A percentile compares a stretch with the other conserved stretches of the same genome.
These are phyloP conservation scores for Porogramme epimiltina DNA, from an alignment of 1,284 basidiomycete species.

Conservation along the genomic window DNA sequence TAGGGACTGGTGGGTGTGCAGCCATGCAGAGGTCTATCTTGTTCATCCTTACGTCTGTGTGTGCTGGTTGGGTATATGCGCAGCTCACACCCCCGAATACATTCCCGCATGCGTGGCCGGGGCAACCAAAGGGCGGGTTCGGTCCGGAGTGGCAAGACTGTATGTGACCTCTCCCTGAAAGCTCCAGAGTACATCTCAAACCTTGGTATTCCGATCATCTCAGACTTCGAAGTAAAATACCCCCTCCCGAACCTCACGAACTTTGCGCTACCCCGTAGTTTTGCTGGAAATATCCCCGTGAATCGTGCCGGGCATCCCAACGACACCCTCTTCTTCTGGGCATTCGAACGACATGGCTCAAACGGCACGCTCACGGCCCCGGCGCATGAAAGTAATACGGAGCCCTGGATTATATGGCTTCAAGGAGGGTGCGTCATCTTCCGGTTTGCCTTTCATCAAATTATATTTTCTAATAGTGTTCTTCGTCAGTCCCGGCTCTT, in stretches of 20 bases:
- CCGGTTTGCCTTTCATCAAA: too few relatives aligned
- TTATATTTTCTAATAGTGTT: too few relatives aligned
- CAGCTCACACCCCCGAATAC: slow-evolving; percentile 13
- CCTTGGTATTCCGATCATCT: too few relatives aligned
- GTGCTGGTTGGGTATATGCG: neutral
- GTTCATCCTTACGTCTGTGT: neutral
- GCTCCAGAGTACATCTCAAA: too few relatives aligned
- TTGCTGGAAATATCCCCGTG: slow-evolving; percentile 69
- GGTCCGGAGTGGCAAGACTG: slow-evolving; percentile 34
- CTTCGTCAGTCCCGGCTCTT: slow-evolving; percentile 60
- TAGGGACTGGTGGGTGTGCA: too few relatives aligned
- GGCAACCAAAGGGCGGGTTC: slow-evolving; percentile 25
- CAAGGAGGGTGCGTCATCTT: slow-evolving; percentile 59
- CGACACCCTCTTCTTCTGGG: slow-evolving; percentile 74
- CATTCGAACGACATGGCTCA: slow-evolving; percentile 50
- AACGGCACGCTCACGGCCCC: slow-evolving; percentile 49
- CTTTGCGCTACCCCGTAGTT: slow-evolving; percentile 55
- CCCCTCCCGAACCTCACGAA: slow-evolving; percentile 59
- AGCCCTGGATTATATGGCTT: slow-evolving; percentile 75
- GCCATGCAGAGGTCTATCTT: neutral
- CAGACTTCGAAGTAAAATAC: slow-evolving; percentile 28
- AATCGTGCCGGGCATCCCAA: slow-evolving; percentile 63
- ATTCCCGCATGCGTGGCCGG: slow-evolving; percentile 25
- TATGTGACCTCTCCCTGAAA: too few relatives aligned
- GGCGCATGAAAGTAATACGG: slow-evolving; percentile 40